Conservation (phyloP, 257 asterid species). For the Solanum bulbocastanum region DNA sequence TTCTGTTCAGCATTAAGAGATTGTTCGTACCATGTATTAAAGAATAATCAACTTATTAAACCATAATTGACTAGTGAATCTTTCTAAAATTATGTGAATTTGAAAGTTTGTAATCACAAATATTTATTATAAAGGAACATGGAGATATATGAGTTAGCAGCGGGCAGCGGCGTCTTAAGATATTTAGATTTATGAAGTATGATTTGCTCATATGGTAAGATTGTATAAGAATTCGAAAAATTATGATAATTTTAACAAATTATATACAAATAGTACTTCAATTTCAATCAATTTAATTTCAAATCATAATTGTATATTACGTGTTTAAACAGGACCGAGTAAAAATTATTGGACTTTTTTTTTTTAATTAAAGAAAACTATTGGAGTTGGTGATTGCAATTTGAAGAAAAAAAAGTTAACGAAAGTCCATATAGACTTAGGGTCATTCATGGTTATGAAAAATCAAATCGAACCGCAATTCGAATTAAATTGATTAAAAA, state of each 20-base stretch:
- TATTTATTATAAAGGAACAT: too few relatives aligned
- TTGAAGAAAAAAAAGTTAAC: not conserved
- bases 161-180: too few relatives aligned
- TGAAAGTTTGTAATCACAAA: too few relatives aligned
- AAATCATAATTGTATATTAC: not conserved
- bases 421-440: too few relatives aligned
- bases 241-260: not conserved
- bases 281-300: not conserved
- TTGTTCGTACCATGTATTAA: not conserved
- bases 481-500: too few relatives aligned
- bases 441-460: too few relatives aligned
- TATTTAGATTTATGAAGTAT: not conserved
- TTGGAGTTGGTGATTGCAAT: not conserved
- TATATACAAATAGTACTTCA: not conserved
- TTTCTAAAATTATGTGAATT: not conserved
- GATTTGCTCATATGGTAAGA: not conserved
- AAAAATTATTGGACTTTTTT: not conserved
- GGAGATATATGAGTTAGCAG: not conserved
- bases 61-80: not conserved
- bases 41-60: not conserved
- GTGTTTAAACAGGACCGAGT: too few relatives aligned
- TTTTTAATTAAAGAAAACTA: not conserved
- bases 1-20: not conserved
- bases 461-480: too few relatives aligned
- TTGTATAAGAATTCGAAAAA: not conserved